Percentiles rank a stretch among this genome's conserved stretches.
phyloP scores from a whole-genome alignment of 768 basidiomycete genomes.

The Sistotremastrum niveocremeum region DNA sequence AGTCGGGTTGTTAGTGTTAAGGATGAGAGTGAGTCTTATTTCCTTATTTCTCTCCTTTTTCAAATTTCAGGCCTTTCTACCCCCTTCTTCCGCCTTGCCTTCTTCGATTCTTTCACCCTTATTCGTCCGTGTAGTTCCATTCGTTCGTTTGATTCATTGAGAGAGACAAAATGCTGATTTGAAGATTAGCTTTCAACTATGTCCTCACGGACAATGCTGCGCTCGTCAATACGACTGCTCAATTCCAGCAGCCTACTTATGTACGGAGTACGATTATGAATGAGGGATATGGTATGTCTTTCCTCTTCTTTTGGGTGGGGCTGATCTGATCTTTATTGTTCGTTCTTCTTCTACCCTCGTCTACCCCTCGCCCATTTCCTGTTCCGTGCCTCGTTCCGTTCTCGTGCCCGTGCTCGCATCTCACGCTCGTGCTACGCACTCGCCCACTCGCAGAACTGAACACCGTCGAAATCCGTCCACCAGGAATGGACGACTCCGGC shows the following conservation, averaged over 20 bases:
- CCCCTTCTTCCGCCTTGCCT: too few species aligned
- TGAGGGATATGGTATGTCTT: conserved; percentile 60
- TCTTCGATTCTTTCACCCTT: too few species aligned
- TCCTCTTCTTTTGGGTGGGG: not conserved
- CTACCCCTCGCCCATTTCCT: not conserved
- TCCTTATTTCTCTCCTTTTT: too few species aligned
- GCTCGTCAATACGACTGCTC: conserved; percentile 47
- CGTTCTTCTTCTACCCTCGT: conserved; percentile 7
- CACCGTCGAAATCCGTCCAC: conserved; percentile 82
- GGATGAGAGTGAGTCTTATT: conserved; percentile 28
- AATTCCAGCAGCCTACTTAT: conserved; percentile 62
- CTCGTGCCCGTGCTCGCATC: not conserved
- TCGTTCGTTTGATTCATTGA: too few species aligned
- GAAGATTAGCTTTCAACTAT: conserved; percentile 33
- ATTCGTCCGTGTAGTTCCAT: too few species aligned
- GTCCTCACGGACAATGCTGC: conserved; percentile 56
- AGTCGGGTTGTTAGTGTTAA: conserved; percentile 59
- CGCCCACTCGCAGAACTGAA: conserved; percentile 52
- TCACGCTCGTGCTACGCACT: not conserved
- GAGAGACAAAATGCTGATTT: too few species aligned
- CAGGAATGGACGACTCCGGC: conserved; percentile 89
- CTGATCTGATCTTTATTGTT: not conserved
- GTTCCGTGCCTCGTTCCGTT: conserved; percentile 8
- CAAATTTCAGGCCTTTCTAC: too few species aligned
- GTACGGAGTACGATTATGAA: conserved; percentile 58